Conservation (phyloP, 495 filamentous ascomycete species). For the Diplogelasinospora grovesii region DNA sequence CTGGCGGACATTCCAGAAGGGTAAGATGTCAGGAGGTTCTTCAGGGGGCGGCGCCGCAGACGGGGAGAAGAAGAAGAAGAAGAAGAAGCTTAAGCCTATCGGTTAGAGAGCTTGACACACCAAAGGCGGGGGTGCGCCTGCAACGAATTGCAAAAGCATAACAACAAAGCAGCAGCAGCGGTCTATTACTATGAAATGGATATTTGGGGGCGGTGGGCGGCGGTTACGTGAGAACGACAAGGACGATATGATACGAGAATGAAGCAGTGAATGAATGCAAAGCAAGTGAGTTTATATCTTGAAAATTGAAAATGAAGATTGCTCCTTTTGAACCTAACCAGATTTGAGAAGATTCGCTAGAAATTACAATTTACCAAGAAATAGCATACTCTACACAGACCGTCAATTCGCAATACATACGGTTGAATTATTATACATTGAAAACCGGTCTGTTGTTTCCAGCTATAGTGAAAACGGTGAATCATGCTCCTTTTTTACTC, state of each 20-base stretch:
- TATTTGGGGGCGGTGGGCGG: too few species aligned
- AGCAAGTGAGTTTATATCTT: slow-evolving; percentile 35
- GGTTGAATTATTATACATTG: neutral
- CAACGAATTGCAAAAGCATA: too few species aligned
- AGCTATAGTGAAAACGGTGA: neutral
- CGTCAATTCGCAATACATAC: neutral
- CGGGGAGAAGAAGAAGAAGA: slow-evolving; percentile 85
- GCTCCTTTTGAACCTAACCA: slow-evolving; percentile 10
- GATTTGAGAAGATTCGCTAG: neutral
- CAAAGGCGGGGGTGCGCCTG: too few species aligned
- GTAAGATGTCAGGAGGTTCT: slow-evolving; percentile 41
- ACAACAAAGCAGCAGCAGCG: too few species aligned
- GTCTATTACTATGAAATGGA: too few species aligned
- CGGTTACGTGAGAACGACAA: neutral
- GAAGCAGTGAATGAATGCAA: too few species aligned
- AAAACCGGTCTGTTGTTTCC: slow-evolving; percentile 7
- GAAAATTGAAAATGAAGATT: neutral
- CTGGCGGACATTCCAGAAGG: slow-evolving; percentile 90
- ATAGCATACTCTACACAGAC: too few species aligned
- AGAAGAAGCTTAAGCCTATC: slow-evolving; percentile 69
- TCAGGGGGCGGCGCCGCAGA: too few species aligned
- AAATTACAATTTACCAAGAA: neutral
- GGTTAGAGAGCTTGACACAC: too few species aligned
- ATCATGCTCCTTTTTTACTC: slow-evolving; percentile 1
- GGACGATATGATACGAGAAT: too few species aligned